Percentiles rank a stretch among this genome's conserved stretches.
phyloP scores from a whole-genome alignment of 1,284 basidiomycete genomes.

The Fomitopsis palustris region DNA sequence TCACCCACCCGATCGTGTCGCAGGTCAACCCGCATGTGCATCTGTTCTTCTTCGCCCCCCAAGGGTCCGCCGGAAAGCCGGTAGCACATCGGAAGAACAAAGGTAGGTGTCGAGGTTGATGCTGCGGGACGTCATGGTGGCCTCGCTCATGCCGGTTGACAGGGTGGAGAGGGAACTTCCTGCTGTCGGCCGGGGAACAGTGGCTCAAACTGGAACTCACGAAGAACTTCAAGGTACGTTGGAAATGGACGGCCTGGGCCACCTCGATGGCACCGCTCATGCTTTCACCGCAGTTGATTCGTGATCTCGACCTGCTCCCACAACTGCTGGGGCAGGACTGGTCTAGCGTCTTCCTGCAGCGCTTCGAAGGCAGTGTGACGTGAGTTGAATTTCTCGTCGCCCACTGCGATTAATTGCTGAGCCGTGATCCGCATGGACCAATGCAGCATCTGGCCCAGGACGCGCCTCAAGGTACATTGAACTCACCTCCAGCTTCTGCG shows the following conservation, averaged over 20 bases:
- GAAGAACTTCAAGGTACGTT: slow-evolving; percentile 84
- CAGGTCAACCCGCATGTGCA: slow-evolving; percentile 98
- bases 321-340: slow-evolving; percentile 90
- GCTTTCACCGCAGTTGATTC: slow-evolving; percentile 59
- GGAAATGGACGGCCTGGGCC: not conserved
- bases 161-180: slow-evolving; percentile 96
- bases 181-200: slow-evolving; percentile 89
- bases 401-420: not conserved
- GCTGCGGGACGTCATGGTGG: not conserved
- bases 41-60: slow-evolving; percentile 95
- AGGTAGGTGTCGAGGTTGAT: slow-evolving; percentile 41
- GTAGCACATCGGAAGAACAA: slow-evolving; percentile 91
- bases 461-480: slow-evolving; percentile 60
- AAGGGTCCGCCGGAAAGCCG: slow-evolving; percentile 91
- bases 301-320: slow-evolving; percentile 89
- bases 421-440: slow-evolving; percentile 18
- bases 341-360: slow-evolving; percentile 91
- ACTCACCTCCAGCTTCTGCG: slow-evolving; percentile 6
- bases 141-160: not conserved
- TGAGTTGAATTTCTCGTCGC: slow-evolving; percentile 35
- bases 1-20: slow-evolving; percentile 93
- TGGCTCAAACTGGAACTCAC: slow-evolving; percentile 93
- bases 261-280: not conserved
- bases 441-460: slow-evolving; percentile 81
- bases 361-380: slow-evolving; percentile 83